Percentiles rank a stretch among this genome's conserved stretches.
These are phyloP conservation scores for Xerocomellus amylosporus DNA, from an alignment of 768 basidiomycete genomes.

Conservation along the genomic window DNA sequence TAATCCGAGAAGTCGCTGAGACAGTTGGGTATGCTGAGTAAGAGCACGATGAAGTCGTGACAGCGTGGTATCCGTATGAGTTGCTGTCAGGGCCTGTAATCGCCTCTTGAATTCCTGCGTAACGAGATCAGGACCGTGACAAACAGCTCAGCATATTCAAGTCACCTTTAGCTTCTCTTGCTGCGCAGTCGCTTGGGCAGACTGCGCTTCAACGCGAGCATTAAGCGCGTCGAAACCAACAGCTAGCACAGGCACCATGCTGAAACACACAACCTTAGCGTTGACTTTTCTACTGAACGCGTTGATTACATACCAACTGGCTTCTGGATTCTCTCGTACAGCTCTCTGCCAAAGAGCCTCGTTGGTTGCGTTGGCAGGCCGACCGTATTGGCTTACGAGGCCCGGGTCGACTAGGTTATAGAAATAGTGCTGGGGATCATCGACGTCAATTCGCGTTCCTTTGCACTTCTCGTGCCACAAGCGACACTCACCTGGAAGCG, in stretches of 20 bases:
- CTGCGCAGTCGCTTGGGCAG: conserved; percentile 60
- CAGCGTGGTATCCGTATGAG: conserved; percentile 64
- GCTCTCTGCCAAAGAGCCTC: conserved; percentile 79
- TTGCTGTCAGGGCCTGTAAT: conserved; percentile 55
- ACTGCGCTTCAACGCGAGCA: conserved; percentile 73
- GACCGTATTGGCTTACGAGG: conserved; percentile 61
- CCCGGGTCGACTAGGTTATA: conserved; percentile 80
- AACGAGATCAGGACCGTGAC: conserved; percentile 5
- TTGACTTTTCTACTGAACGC: background rate
- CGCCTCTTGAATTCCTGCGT: conserved; percentile 64
- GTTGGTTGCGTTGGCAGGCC: conserved; percentile 69
- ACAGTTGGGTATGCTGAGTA: conserved; percentile 63
- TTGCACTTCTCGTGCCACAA: background rate
- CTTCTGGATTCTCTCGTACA: conserved; percentile 76
- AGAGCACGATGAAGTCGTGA: conserved; percentile 64
- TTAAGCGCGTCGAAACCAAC: conserved; percentile 81
- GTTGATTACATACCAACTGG: conserved; percentile 51
- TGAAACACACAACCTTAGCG: conserved; percentile 28
- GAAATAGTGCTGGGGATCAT: conserved; percentile 60
- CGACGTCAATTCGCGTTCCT: background rate
- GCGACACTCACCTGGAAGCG: conserved; percentile 64
- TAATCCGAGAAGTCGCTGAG: conserved; percentile 64
- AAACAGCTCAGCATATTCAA: background rate
- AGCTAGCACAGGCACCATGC: conserved; percentile 77
- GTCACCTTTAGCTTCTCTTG: conserved; percentile 60